These are phyloP conservation scores for Candolleomyces eurysporus DNA, from an alignment of 768 basidiomycete genomes.

Conservation along the genomic window DNA sequence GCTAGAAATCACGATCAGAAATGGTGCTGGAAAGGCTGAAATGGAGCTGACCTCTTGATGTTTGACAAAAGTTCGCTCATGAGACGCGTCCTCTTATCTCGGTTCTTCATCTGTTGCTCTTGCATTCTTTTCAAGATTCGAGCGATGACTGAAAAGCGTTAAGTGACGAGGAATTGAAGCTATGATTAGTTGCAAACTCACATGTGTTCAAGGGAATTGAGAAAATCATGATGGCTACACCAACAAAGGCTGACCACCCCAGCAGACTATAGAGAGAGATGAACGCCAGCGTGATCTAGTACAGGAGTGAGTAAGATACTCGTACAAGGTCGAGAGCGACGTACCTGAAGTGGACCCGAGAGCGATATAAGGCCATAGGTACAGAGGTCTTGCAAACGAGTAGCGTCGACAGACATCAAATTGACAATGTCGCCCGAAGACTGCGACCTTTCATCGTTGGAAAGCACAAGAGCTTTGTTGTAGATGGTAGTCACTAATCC, in stretches of 20 bases:
- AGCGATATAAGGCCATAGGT: constrained; percentile 81
- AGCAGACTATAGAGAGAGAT: constrained; percentile 86
- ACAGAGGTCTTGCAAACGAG: constrained; percentile 76
- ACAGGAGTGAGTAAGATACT: background rate
- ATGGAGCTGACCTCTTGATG: constrained; percentile 64
- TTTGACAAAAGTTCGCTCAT: constrained; percentile 95
- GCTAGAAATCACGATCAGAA: constrained; percentile 32
- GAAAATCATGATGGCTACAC: constrained; percentile 85
- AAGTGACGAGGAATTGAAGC: background rate
- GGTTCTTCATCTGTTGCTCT: constrained; percentile 89
- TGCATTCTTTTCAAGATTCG: constrained; percentile 72
- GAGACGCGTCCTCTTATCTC: constrained; percentile 76
- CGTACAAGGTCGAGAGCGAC: constrained; percentile 6
- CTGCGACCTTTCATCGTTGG: constrained; percentile 79
- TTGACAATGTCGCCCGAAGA: constrained; percentile 93
- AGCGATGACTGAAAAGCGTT: constrained; percentile 50
- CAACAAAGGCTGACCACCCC: constrained; percentile 89
- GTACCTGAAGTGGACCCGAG: constrained; percentile 82
- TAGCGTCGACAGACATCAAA: constrained; percentile 86
- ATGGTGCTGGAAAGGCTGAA: background rate
- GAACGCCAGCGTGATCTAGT: constrained; percentile 82
- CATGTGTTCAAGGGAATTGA: constrained; percentile 74
- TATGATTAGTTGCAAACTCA: constrained; percentile 17
- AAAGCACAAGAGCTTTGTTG: constrained; percentile 80
- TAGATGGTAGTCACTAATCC: constrained; percentile 87